These are phyloP conservation scores for Polytrichum commune DNA, from an alignment of 225 moss, liverwort and hornwort species.

Conservation along the genomic window DNA sequence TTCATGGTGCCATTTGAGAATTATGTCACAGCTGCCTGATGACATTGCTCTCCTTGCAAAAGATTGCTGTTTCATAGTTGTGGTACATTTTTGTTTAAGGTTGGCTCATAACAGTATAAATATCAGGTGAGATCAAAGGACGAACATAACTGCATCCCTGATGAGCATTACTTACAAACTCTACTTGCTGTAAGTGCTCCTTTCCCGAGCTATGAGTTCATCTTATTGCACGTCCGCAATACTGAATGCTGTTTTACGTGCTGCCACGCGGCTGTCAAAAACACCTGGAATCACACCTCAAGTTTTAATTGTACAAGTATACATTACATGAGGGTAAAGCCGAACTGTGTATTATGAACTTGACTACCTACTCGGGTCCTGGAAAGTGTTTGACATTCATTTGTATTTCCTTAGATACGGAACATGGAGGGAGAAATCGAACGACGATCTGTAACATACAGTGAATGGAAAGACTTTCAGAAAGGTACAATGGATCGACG, in stretches of 20 bases:
- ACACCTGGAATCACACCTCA: too few species aligned
- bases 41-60: neutral
- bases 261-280: too few species aligned
- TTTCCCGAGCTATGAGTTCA: neutral
- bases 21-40: too few species aligned
- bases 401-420: slow-evolving; percentile 47
- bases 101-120: neutral
- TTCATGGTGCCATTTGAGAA: too few species aligned
- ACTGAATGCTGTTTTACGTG: too few species aligned
- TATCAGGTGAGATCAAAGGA: slow-evolving; percentile 32
- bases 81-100: neutral
- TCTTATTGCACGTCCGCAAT: too few species aligned
- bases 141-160: slow-evolving; percentile 94
- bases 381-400: neutral
- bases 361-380: neutral
- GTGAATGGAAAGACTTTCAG: slow-evolving; percentile 73
- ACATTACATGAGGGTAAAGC: too few species aligned
- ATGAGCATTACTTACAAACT: slow-evolving; percentile 97
- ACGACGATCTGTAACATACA: slow-evolving; percentile 88
- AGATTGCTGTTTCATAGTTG: neutral
- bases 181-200: slow-evolving; percentile 73
- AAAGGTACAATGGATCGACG: slow-evolving; percentile 69
- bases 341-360: too few species aligned
- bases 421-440: slow-evolving; percentile 73
- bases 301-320: too few species aligned